phyloP scores from a whole-genome alignment of 2,329 filamentous ascomycete genomes.

The Monilinia laxa region DNA sequence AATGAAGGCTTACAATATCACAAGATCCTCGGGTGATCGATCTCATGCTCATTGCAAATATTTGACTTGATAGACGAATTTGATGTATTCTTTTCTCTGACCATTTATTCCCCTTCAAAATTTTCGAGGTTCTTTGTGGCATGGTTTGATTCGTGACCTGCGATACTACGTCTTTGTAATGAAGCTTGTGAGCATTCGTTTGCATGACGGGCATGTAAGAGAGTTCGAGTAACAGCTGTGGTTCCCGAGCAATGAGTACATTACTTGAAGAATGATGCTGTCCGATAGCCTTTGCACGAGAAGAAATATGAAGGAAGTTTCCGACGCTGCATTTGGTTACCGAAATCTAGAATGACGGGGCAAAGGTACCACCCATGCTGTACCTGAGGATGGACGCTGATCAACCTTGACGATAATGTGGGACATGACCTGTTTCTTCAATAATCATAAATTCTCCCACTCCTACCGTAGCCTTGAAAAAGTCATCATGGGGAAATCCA shows the following conservation, averaged over 20 bases:
- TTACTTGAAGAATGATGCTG: neutral
- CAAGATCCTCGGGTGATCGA: constrained; percentile 13
- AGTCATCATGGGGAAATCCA: neutral
- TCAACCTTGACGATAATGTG: neutral
- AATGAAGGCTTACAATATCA: neutral
- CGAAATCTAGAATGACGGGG: neutral
- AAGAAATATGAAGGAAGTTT: neutral
- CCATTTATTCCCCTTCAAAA: too few relatives aligned
- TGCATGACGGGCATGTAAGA: neutral
- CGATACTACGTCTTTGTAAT: neutral
- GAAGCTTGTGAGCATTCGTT: neutral
- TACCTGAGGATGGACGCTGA: neutral
- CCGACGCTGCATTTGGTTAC: neutral
- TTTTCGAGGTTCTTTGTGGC: neutral
- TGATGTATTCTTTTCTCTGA: too few relatives aligned
- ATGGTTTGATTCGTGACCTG: neutral
- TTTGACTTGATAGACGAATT: neutral
- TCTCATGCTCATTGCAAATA: constrained; percentile 13
- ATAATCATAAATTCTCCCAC: too few relatives aligned
- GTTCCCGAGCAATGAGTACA: neutral
- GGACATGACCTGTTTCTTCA: neutral
- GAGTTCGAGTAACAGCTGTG: neutral
- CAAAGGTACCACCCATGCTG: neutral
- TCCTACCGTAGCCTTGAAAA: neutral
- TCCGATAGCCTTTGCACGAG: neutral